Base-by-base conservation (phyloP, 2,329 filamentous ascomycete genomes). In the Aspergillus ruber region DNA sequence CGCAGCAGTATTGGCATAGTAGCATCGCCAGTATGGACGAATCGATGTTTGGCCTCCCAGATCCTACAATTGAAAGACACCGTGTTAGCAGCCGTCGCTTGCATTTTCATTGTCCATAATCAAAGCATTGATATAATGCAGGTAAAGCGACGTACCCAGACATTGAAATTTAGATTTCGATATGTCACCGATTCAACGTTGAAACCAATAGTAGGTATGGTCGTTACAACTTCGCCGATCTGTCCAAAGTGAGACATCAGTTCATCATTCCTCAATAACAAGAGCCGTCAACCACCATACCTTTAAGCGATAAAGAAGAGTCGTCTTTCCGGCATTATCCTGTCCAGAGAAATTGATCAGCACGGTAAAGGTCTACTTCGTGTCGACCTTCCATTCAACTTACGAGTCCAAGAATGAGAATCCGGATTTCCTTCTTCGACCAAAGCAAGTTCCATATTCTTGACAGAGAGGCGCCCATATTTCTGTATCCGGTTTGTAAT, bases 311-410 rank as follows among this genome's bases (percentile, higher is more conserved):
- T 98, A 98, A 49, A 98, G 77, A 50, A 98, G 78, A 27, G 93
- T 98, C 39, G 93, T 98, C 76, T 98, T 98, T 69, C 93, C 93
- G 42, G 93, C 93, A 71, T 97, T 97, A 72, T 98, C 93, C 89
- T 97, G 66, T 27, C 21, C 41, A 38, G 39, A 42, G 20, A 45
- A 38, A 43, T 47, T 43, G 29, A 44, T 56, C 39, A 59, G 54
- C 51, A 49, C 49, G 42, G 13, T 13, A 41, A 33, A 49, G 51
- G 50, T 47, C 33, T 47, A 42, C 25, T 29, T 29, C 9, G 9
- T 27, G 32, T 45, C 23, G 15, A 10, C n/a, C n/a, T 39, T 44
- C 41, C 32, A 43, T 36, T 42, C 36, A 43, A 67, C 84, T 59
- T 85, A 96, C 90, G 73, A 96, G 81, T 63, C 90, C 90, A 51